Conservation (phyloP, 805 yeast species). For the Metschnikowia orientalis region DNA sequence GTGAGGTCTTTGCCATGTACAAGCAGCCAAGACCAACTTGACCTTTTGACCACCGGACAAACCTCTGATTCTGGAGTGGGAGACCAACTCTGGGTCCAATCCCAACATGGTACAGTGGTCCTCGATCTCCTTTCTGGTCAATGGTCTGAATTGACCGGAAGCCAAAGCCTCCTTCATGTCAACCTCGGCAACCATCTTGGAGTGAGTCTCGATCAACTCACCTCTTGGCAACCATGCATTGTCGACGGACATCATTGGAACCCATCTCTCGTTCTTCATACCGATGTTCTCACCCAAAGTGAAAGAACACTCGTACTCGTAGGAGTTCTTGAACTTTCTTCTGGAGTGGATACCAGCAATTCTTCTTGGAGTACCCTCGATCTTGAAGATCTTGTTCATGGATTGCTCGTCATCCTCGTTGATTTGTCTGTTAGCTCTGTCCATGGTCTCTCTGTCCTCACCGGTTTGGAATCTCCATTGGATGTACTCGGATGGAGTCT, state of each 20-base stretch:
- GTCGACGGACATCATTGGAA: conserved; percentile 99
- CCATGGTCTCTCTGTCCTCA: conserved; percentile 99
- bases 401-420: conserved; percentile 95
- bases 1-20: conserved; percentile 99
- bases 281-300: conserved; percentile 97
- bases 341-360: conserved; percentile 90
- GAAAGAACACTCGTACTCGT: conserved; percentile 99
- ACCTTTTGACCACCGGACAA: conserved; percentile 99
- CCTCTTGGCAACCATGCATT: conserved; percentile 99
- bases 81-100: conserved; percentile 97
- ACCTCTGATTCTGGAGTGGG: conserved; percentile 99
- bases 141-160: conserved; percentile 99
- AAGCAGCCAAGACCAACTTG: conserved; percentile 98
- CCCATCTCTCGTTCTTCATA: conserved; percentile 99
- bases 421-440: conserved; percentile 98
- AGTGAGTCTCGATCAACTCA: conserved; percentile 87
- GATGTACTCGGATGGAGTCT: conserved; percentile 99
- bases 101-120: conserved; percentile 98
- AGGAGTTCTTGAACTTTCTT: conserved; percentile 99
- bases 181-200: conserved; percentile 99
- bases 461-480: conserved; percentile 99
- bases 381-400: conserved; percentile 99
- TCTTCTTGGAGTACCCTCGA: conserved; percentile 98
- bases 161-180: conserved; percentile 99
- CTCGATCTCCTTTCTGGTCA: conserved; percentile 99